Conservation (phyloP, 441 rosid genomes). For the Mallotus japonicus region DNA sequence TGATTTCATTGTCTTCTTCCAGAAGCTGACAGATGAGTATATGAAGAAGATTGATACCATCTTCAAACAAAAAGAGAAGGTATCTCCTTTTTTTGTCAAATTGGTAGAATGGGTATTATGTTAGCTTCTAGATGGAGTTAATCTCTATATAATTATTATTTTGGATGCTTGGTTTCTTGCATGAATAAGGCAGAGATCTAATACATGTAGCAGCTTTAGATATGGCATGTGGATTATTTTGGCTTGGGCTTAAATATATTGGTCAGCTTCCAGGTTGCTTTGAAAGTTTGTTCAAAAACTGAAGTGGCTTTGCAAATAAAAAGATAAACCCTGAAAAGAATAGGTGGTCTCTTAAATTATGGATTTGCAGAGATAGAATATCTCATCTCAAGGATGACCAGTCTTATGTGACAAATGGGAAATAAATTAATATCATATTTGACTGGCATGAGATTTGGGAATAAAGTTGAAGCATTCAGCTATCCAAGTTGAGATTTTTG, state of each 20-base stretch:
- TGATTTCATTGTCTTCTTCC: constrained; percentile 22
- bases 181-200: not conserved
- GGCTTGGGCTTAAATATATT: not conserved
- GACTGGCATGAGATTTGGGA: constrained; percentile 3
- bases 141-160: not conserved
- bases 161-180: not conserved
- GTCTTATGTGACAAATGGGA: not conserved
- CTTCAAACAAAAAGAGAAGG: constrained; percentile 87
- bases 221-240: not conserved
- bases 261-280: not conserved
- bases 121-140: not conserved
- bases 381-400: not conserved
- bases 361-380: not conserved
- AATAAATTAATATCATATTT: not conserved
- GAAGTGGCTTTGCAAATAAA: not conserved
- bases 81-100: constrained; percentile 27
- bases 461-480: not conserved
- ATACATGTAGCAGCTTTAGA: not conserved
- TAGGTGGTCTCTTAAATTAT: not conserved
- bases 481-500: not conserved
- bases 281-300: not conserved
- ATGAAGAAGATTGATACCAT: constrained; percentile 74
- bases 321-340: constrained; percentile 1
- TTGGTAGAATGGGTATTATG: not conserved
- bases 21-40: constrained; percentile 81